Percentiles rank a stretch among this genome's conserved stretches.
Conservation (phyloP, 805 yeast species). For the Zygotorulaspora danielsina region DNA sequence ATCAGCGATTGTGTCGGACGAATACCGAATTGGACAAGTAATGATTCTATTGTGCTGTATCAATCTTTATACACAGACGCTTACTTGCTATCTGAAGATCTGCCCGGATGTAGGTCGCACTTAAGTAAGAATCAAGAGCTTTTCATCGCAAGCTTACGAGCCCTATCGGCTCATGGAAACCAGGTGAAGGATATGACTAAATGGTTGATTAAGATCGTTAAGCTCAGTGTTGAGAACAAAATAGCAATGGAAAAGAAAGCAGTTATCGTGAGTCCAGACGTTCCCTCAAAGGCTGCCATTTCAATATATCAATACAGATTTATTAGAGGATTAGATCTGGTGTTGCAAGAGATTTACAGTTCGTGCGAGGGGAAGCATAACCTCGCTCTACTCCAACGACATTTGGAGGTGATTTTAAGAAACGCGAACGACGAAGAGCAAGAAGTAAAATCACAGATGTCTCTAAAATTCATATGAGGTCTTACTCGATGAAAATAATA, state of each 20-base stretch:
- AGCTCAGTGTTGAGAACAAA: conserved; percentile 27
- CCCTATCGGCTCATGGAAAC: conserved; percentile 14
- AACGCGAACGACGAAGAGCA: conserved; percentile 24
- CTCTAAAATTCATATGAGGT: conserved; percentile 28
- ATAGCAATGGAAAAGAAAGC: conserved; percentile 13
- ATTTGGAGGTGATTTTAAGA: conserved; percentile 17
- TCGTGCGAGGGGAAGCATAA: conserved; percentile 11
- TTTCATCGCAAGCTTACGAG: conserved; percentile 21
- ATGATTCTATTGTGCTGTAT: conserved; percentile 22
- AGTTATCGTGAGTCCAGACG: neutral
- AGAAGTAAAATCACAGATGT: conserved; percentile 28
- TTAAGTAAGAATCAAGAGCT: conserved; percentile 22
- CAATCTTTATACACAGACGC: conserved; percentile 30
- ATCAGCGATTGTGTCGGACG: conserved; percentile 3
- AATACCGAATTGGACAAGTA: conserved; percentile 10
- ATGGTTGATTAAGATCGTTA: conserved; percentile 23
- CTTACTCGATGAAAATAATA: conserved; percentile 11
- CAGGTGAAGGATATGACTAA: conserved; percentile 8
- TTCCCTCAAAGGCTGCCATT: conserved; percentile 5
- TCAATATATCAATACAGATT: conserved; percentile 27
- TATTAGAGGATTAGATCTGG: conserved; percentile 27
- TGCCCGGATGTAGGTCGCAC: conserved; percentile 2
- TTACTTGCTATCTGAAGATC: conserved; percentile 15
- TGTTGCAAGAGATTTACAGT: conserved; percentile 23
- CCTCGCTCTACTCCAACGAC: conserved; percentile 7